phyloP scores from a whole-genome alignment of 139 green algal genomes.

The Penium margaritaceum region DNA sequence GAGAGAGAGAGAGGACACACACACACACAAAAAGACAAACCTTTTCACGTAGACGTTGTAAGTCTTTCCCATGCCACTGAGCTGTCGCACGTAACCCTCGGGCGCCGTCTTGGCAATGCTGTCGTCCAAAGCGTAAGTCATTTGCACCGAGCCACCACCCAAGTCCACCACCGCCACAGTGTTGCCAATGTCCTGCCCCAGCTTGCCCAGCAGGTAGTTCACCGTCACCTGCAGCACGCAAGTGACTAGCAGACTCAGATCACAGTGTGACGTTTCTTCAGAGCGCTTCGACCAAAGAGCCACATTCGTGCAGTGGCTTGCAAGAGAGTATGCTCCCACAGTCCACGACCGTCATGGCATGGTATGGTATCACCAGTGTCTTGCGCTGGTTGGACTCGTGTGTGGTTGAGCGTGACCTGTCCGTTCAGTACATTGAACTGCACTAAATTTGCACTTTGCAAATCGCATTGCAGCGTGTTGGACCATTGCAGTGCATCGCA shows the following conservation, averaged over 20 bases:
- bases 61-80: constrained; percentile 56
- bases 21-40: neutral
- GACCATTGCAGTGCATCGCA: no score
- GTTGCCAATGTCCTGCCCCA: constrained; percentile 55
- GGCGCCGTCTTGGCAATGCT: constrained; percentile 52
- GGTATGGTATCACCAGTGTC: no score
- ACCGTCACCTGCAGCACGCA: constrained; percentile 66
- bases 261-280: no score
- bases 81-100: constrained; percentile 60
- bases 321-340: neutral
- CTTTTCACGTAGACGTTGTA: constrained; percentile 71
- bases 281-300: neutral
- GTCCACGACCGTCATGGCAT: no score
- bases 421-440: no score
- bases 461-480: no score
- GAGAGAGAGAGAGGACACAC: constrained; percentile 2
- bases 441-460: no score
- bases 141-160: constrained; percentile 80
- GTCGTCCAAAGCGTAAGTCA: constrained; percentile 71
- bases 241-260: neutral
- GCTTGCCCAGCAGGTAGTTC: constrained; percentile 89
- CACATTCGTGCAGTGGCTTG: no score
- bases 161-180: constrained; percentile 83
- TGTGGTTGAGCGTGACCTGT: no score
- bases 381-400: no score